Percentiles rank a stretch among this genome's conserved stretches.
These are phyloP conservation scores for Salisapilia sapeloensis DNA, from an alignment of 352 stramenopile genomes.

Conservation along the genomic window DNA sequence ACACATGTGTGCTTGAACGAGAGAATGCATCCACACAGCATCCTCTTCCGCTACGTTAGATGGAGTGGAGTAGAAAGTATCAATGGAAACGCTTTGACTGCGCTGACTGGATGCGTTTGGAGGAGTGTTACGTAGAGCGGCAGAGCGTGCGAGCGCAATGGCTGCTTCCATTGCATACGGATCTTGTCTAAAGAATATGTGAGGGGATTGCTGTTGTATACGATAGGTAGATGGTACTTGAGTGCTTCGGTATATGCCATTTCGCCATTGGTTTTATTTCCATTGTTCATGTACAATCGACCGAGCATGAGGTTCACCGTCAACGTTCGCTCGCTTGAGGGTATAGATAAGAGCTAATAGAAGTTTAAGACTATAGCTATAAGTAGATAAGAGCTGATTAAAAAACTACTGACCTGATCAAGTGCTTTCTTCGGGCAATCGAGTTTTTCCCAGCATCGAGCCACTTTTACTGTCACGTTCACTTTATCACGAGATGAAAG, in stretches of 20 bases:
- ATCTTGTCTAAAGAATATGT: slow-evolving; percentile 13
- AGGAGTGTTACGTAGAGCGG: slow-evolving; percentile 18
- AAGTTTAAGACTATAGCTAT: too few relatives aligned
- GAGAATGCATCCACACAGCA: slow-evolving; percentile 30
- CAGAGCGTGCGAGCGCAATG: slow-evolving; percentile 43
- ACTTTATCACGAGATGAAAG: too few relatives aligned
- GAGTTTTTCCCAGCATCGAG: too few relatives aligned
- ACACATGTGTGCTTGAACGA: slow-evolving; percentile 38
- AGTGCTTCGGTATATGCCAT: slow-evolving; percentile 34
- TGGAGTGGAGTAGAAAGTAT: too few relatives aligned
- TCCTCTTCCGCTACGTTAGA: slow-evolving; percentile 11
- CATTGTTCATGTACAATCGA: slow-evolving; percentile 40
- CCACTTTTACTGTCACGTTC: too few relatives aligned
- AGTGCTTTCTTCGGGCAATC: too few relatives aligned
- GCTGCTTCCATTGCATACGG: slow-evolving; percentile 69
- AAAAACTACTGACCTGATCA: too few relatives aligned
- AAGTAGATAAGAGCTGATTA: too few relatives aligned
- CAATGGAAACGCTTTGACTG: slow-evolving; percentile 7
- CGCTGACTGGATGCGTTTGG: slow-evolving; percentile 1
- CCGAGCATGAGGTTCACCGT: slow-evolving; percentile 50
- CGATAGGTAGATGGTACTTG: slow-evolving; percentile 1
- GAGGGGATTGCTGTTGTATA: not conserved
- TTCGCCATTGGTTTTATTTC: slow-evolving; percentile 42
- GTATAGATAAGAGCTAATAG: slow-evolving; percentile 49
- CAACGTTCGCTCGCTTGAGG: slow-evolving; percentile 14